These are phyloP conservation scores for Mycena sp. DNA, from an alignment of 1,284 basidiomycete genomes.

Conservation along the genomic window DNA sequence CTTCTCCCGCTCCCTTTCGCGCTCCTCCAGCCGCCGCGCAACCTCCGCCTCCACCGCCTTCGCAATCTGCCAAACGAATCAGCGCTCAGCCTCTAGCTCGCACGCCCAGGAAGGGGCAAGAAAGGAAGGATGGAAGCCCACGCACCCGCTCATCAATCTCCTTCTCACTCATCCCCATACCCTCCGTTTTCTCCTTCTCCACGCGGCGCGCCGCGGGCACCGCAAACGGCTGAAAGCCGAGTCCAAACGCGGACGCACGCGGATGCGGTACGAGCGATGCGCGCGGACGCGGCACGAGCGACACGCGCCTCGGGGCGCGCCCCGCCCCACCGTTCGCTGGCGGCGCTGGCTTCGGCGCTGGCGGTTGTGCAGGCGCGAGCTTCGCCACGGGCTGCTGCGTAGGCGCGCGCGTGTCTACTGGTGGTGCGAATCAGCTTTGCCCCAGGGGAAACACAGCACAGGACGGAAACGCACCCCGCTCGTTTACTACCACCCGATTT, in stretches of 20 bases:
- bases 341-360: constrained; percentile 56
- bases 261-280: constrained; percentile 22
- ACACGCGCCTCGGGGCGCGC: constrained; percentile 6
- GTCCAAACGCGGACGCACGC: constrained; percentile 14
- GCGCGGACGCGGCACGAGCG: constrained; percentile 23
- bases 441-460: constrained; percentile 13
- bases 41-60: constrained; percentile 79
- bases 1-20: constrained; percentile 43
- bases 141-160: constrained; percentile 77
- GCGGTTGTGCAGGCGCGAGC: constrained; percentile 50
- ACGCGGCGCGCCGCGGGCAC: not conserved
- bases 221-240: not conserved
- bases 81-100: not conserved
- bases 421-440: constrained; percentile 2
- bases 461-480: constrained; percentile 61
- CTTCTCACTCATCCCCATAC: constrained; percentile 62
- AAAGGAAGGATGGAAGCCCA: constrained; percentile 8
- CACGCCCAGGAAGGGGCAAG: too few relatives aligned
- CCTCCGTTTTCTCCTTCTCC: constrained; percentile 33
- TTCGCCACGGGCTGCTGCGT: constrained; percentile 4
- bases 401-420: constrained; percentile 55
- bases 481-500: constrained; percentile 79
- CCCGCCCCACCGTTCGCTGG: constrained; percentile 44
- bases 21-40: constrained; percentile 68
- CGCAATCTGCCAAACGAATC: constrained; percentile 59